These are phyloP conservation scores for Trichoderma lentiforme DNA, from an alignment of 2,329 filamentous ascomycete genomes.

Conservation along the genomic window DNA sequence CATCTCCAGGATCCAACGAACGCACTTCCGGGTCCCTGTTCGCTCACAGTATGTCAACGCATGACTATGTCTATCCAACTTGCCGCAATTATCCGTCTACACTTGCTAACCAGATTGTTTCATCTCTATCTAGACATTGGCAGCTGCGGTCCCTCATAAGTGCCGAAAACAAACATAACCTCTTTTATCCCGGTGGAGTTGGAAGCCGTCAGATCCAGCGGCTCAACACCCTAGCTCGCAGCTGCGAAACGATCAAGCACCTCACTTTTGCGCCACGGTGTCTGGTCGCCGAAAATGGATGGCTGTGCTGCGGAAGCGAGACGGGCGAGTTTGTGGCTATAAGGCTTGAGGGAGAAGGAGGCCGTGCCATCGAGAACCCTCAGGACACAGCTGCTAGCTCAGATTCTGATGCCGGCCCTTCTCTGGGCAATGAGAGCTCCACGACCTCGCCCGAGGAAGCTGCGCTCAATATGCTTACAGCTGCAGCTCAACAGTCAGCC, in stretches of 20 bases:
- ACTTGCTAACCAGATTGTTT: background rate
- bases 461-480: constrained; percentile 11
- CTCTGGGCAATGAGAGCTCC: background rate
- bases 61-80: constrained; percentile 19
- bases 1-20: constrained; percentile 57
- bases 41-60: constrained; percentile 56
- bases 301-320: constrained; percentile 87
- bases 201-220: constrained; percentile 64
- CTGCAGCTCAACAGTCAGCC: constrained; percentile 26
- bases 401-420: constrained; percentile 25
- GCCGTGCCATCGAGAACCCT: constrained; percentile 24
- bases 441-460: constrained; percentile 3
- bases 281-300: constrained; percentile 79
- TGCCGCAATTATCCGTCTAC: background rate
- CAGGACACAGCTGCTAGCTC: constrained; percentile 29
- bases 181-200: constrained; percentile 80
- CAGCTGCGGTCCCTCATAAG: constrained; percentile 89
- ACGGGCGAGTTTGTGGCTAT: constrained; percentile 84
- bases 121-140: constrained; percentile 62
- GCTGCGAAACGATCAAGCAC: constrained; percentile 69
- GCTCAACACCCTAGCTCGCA: constrained; percentile 65
- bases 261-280: constrained; percentile 77
- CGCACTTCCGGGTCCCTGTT: constrained; percentile 66
- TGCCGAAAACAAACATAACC: constrained; percentile 67
- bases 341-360: constrained; percentile 49